These are phyloP conservation scores for Cytospora mali DNA, from an alignment of 2,329 filamentous ascomycete genomes.

Conservation along the genomic window DNA sequence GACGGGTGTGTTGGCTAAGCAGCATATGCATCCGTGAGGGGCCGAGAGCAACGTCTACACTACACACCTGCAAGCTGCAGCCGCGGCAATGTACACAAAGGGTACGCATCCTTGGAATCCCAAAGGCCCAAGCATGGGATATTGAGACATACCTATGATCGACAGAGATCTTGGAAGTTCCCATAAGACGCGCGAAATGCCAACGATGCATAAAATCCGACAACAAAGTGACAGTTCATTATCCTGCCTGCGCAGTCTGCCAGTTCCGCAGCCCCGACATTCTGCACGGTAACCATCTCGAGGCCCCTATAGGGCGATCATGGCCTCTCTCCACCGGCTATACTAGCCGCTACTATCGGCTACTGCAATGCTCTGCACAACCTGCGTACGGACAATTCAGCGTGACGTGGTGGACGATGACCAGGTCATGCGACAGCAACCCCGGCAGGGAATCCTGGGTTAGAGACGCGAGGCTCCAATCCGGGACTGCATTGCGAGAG, in stretches of 20 bases:
- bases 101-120: no score
- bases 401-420: slow-evolving; percentile 9
- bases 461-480: not conserved
- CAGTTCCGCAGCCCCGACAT: not conserved
- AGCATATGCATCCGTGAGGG: not conserved
- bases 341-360: not conserved
- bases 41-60: not conserved
- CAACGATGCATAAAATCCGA: not conserved
- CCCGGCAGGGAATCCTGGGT: no score
- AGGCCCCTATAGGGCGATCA: not conserved
- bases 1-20: not conserved
- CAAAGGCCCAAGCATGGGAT: not conserved
- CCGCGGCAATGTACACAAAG: not conserved
- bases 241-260: not conserved
- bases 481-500: not conserved
- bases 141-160: not conserved
- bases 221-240: not conserved
- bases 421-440: not conserved
- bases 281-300: not conserved
- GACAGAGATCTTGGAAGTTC: not conserved
- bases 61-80: not conserved
- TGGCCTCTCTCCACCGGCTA: not conserved
- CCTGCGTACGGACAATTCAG: slow-evolving; percentile 8
- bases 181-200: not conserved
- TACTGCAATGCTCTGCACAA: slow-evolving; percentile 13